Evolutionary conservation across 176 grass and related monocot genomes (phyloP), one percentile per base, ranked within the genome.

Genomic region (Eleusine coracana): DNA sequence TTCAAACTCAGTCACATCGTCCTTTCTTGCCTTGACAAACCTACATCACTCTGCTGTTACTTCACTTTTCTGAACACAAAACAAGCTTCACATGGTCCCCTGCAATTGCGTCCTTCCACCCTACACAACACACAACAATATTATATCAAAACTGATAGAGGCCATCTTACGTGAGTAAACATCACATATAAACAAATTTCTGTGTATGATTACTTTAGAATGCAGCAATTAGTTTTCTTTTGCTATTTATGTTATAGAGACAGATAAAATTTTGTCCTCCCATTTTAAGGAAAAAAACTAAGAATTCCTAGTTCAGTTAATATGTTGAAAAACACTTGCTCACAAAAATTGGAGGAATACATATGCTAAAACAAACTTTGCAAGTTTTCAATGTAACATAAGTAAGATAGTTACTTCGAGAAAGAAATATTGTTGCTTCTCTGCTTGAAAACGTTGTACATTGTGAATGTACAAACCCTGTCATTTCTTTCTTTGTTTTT

Each of bases 11-110:
- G 39, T 85, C 28, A 78, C 71, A 15, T 59, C 41, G 27, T 63
- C 29, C 59, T 28, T 62, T 61, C 7, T 61, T 5, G 29, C 29
- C 15, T 62, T 44, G n/a, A 36, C 20, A 64, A 23, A 61, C 59
- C 40, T 77, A 25, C 2, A 44, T 50, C 34, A 27, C 18, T 5
- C 52, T 4, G 0, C 31, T 34, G 41, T 11, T 41, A 38, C 81
- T 78, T 86, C 90, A 64, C 55, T 86, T 82, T 89, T 91, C 83
- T 65, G 86, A 64, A 42, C 80, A 66, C 56, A 93, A 71, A 85
- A 87, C 78, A 62, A 97, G 87, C 75, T 82, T 86, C 29, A 97
- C 91, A 65, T 97, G 94, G 52, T 97, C 90, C 1, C 84, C 75
- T 0, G 82, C 78, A 71, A 91, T 85, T 45, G 89, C 89, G 13